Evolutionary conservation across 2,329 filamentous ascomycete species (phyloP), one percentile per base, ranked within the genome.

Genomic region (Scopulariopsis brevicaulis): DNA sequence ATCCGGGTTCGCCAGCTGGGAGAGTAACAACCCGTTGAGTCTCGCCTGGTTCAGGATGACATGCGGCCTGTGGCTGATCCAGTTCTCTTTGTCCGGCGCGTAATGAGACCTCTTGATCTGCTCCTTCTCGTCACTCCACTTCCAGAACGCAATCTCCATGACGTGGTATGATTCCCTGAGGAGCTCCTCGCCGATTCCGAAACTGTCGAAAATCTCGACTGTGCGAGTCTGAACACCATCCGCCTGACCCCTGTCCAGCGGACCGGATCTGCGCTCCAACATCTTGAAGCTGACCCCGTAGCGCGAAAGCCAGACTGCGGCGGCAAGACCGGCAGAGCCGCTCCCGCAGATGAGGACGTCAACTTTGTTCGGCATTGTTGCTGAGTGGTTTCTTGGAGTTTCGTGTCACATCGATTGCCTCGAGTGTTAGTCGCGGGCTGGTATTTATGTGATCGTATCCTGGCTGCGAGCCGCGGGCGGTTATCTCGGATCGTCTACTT

Each of bases 221-320:
- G 81, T 83, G 1, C 81, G 79, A 58, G 77, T 80, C 67, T 84
- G 80, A 20, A 83, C 78, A 1, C 82, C 81, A 60, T 88, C 84
- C 15, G 84, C 85, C 67, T 87, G 82, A 2, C 83, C 84, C 53
- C 77, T 73, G 48, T 73, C 64, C 55, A 86, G 72, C 0, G 80
- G 81, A 0, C 81, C 82, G 3, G 68, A 59, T 5, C 80, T 76
- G 6, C 74, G 74, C 63, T 87, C 84, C 1, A 86, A 70, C 28
- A 87, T 77, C 51, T 73, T 77, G 70, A 77, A 84, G 25, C 70
- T 67, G 60, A 85, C 72, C n/a, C 77, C 76, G 65, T 76, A 78
- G 24, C 77, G 77, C 1, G 82, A 73, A 3, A 86, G 77, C 82
- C 82, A 86, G 32, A 79, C 73, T 12, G 79, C 82, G 6, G 82